These are phyloP conservation scores for Globisporangium paddicum DNA, from an alignment of 352 stramenopile species.

Conservation along the genomic window DNA sequence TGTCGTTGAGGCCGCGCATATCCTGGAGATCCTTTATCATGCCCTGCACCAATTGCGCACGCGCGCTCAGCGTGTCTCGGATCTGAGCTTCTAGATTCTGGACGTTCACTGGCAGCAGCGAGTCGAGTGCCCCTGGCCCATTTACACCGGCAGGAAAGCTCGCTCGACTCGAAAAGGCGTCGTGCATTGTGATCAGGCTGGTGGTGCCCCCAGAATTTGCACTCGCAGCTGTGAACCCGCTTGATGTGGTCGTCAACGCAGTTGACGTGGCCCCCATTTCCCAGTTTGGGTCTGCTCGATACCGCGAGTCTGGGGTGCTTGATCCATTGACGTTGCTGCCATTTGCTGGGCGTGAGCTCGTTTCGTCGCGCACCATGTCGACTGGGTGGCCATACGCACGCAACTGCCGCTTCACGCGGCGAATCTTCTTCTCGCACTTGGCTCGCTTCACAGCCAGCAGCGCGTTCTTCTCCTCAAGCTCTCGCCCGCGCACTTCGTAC, in stretches of 20 bases:
- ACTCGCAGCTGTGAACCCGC: background rate
- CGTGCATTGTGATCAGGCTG: constrained; percentile 20
- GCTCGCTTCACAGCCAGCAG: constrained; percentile 23
- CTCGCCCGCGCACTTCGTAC: constrained; percentile 33
- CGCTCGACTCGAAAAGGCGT: constrained; percentile 8
- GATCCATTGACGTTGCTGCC: background rate
- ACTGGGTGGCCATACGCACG: constrained; percentile 1
- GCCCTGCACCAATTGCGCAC: constrained; percentile 21
- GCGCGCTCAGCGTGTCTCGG: constrained; percentile 24
- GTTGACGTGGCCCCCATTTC: background rate
- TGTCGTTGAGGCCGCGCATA: constrained; percentile 21
- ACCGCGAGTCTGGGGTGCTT: background rate
- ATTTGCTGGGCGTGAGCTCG: background rate
- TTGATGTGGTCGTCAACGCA: background rate
- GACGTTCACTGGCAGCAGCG: constrained; percentile 21
- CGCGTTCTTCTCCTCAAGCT: constrained; percentile 39
- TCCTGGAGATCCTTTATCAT: constrained; percentile 25
- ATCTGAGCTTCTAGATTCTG: constrained; percentile 22
- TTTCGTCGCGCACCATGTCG: background rate
- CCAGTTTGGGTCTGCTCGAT: background rate
- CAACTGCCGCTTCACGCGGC: constrained; percentile 17
- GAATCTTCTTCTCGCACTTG: constrained; percentile 36
- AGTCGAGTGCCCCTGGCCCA: constrained; percentile 7
- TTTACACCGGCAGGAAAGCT: background rate
- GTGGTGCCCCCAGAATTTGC: constrained; percentile 22